A percentile compares a stretch with the other conserved stretches of the same genome.
phyloP scores from a whole-genome alignment of 2,329 filamentous ascomycete species.

The Exophiala bonariae region DNA sequence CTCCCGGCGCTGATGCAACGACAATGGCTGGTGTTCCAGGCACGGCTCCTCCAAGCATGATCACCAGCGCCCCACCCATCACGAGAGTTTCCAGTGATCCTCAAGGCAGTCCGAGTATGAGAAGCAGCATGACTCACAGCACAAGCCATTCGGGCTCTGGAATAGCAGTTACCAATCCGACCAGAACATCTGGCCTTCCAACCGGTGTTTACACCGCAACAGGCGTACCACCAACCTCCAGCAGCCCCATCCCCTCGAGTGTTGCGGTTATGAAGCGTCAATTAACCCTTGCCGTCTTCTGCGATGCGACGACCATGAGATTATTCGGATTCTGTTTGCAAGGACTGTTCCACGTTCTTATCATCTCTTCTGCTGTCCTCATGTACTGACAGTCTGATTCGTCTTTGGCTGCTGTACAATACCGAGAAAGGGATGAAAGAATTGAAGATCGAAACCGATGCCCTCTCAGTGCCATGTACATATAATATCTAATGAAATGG shows the following conservation, averaged over 20 bases:
- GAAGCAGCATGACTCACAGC: not conserved
- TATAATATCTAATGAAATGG: no score
- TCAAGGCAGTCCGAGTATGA: not conserved
- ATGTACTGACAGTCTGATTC: no score
- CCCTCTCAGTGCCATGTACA: no score
- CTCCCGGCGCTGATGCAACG: slow-evolving; percentile 31
- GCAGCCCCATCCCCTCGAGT: slow-evolving; percentile 1
- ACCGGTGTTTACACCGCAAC: slow-evolving; percentile 37
- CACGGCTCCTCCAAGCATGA: slow-evolving; percentile 27
- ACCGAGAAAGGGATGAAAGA: no score
- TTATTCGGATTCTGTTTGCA: no score
- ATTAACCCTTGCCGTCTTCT: no score
- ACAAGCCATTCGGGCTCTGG: not conserved
- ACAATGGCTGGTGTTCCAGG: slow-evolving; percentile 31
- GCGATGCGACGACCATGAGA: no score
- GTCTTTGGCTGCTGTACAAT: no score
- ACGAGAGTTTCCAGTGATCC: not conserved
- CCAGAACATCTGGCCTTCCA: slow-evolving; percentile 18
- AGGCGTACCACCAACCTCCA: slow-evolving; percentile 19
- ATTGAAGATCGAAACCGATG: no score
- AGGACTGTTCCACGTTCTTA: no score
- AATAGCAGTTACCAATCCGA: not conserved
- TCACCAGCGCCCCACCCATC: slow-evolving; percentile 15
- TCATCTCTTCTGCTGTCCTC: no score
- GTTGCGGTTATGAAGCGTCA: not conserved